These are phyloP conservation scores for Pluteus cervinus DNA, from an alignment of 768 basidiomycete genomes.

Conservation along the genomic window DNA sequence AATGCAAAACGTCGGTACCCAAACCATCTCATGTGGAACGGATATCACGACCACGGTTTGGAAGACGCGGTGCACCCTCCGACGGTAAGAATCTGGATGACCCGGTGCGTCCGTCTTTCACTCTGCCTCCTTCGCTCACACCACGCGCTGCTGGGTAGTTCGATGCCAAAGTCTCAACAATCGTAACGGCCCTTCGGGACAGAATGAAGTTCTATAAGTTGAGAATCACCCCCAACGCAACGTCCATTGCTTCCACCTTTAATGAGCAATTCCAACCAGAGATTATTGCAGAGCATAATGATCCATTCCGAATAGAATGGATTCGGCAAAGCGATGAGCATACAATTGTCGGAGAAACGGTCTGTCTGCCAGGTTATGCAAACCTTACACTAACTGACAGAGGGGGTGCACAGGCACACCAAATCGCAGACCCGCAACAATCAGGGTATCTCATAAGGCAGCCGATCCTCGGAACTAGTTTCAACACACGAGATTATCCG, in stretches of 20 bases:
- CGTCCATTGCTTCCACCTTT: conserved; percentile 65
- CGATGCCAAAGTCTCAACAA: conserved; percentile 67
- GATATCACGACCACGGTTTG: conserved; percentile 50
- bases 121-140: too few species aligned
- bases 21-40: conserved; percentile 37
- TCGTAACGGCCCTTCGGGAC: conserved; percentile 68
- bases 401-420: conserved; percentile 60
- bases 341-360: conserved; percentile 68
- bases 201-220: conserved; percentile 86
- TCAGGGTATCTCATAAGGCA: conserved; percentile 72
- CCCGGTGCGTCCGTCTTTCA: conserved; percentile 38
- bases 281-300: conserved; percentile 79
- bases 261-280: conserved; percentile 84
- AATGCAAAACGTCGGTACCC: conserved; percentile 40
- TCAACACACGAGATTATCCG: conserved; percentile 77
- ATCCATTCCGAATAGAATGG: conserved; percentile 83
- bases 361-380: conserved; percentile 15
- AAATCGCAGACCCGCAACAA: conserved; percentile 58
- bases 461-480: conserved; percentile 77
- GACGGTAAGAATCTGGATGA: conserved; percentile 63
- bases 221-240: conserved; percentile 65
- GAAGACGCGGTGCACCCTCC: conserved; percentile 16
- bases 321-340: conserved; percentile 40
- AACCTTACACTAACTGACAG: conserved; percentile 2
- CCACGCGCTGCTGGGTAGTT: too few species aligned